These are phyloP conservation scores for Suhomyces kilbournensis DNA, from an alignment of 805 yeast genomes.

Conservation along the genomic window DNA sequence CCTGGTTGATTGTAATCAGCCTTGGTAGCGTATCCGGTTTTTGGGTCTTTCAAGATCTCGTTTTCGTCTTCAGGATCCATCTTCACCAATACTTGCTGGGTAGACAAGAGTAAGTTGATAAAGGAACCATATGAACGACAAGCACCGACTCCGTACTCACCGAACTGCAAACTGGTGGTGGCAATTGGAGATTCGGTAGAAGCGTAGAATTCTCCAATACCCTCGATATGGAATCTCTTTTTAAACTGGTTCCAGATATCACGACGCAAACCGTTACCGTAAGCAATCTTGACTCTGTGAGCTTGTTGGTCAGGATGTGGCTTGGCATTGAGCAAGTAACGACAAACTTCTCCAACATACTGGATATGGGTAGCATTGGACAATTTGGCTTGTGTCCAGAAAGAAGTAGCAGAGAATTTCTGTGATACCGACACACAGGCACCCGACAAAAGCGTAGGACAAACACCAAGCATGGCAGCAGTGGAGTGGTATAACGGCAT, in stretches of 20 bases:
- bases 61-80: slow-evolving; percentile 81
- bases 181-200: slow-evolving; percentile 93
- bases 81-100: slow-evolving; percentile 59
- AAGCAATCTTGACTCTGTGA: slow-evolving; percentile 67
- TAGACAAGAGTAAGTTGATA: slow-evolving; percentile 49
- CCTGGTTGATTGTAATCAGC: slow-evolving; percentile 72
- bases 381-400: slow-evolving; percentile 84
- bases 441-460: slow-evolving; percentile 64
- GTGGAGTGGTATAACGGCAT: slow-evolving; percentile 97
- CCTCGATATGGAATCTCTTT: slow-evolving; percentile 66
- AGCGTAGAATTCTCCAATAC: slow-evolving; percentile 88
- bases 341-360: slow-evolving; percentile 93
- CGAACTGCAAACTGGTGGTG: slow-evolving; percentile 73
- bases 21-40: slow-evolving; percentile 55
- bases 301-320: slow-evolving; percentile 60
- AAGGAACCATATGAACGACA: slow-evolving; percentile 74
- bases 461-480: slow-evolving; percentile 80
- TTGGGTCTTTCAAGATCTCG: slow-evolving; percentile 64
- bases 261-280: slow-evolving; percentile 86
- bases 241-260: slow-evolving; percentile 88
- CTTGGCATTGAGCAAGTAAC: slow-evolving; percentile 71
- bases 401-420: slow-evolving; percentile 77
- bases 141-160: slow-evolving; percentile 83
- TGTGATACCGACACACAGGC: slow-evolving; percentile 75
- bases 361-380: slow-evolving; percentile 77